These are phyloP conservation scores for Paulownia fortunei DNA, from an alignment of 257 asterid genomes.

Conservation along the genomic window DNA sequence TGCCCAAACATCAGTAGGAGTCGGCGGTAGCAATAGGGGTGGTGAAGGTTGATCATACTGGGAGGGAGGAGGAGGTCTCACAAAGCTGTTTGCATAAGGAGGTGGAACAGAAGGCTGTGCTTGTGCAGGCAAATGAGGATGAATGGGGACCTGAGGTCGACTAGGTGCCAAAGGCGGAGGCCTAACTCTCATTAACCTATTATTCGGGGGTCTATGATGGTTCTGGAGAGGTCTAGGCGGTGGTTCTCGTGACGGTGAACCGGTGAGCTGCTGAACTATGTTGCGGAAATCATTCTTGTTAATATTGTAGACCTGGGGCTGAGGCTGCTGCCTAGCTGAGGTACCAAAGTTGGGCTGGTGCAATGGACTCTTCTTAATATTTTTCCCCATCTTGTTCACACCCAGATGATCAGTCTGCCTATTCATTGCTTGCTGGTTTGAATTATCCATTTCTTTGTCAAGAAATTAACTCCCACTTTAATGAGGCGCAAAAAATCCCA, in stretches of 20 bases:
- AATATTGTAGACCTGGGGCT: slow-evolving; percentile 89
- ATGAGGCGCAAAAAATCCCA: neutral
- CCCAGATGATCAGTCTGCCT: slow-evolving; percentile 73
- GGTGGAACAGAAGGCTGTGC: slow-evolving; percentile 41
- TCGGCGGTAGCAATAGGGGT: slow-evolving; percentile 44
- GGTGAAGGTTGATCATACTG: slow-evolving; percentile 68
- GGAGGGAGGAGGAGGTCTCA: slow-evolving; percentile 57
- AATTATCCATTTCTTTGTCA: slow-evolving; percentile 72
- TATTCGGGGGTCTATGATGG: slow-evolving; percentile 70
- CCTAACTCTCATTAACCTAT: slow-evolving; percentile 76
- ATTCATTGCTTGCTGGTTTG: slow-evolving; percentile 53
- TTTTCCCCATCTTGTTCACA: slow-evolving; percentile 82
- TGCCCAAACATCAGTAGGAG: slow-evolving; percentile 77
- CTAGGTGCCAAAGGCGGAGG: slow-evolving; percentile 81
- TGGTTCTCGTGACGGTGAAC: slow-evolving; percentile 77
- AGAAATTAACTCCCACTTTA: neutral
- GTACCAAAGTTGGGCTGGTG: slow-evolving; percentile 74
- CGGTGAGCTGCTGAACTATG: slow-evolving; percentile 86
- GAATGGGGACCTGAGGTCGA: slow-evolving; percentile 69
- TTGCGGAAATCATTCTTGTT: slow-evolving; percentile 91
- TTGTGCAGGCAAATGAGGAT: slow-evolving; percentile 48
- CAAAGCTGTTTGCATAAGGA: slow-evolving; percentile 55
- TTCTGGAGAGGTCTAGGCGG: slow-evolving; percentile 71
- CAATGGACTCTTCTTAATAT: slow-evolving; percentile 83
- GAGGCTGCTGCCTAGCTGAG: slow-evolving; percentile 78